These are phyloP conservation scores for Huntiella bhutanensis DNA, from an alignment of 2,329 filamentous ascomycete species.

Conservation along the genomic window DNA sequence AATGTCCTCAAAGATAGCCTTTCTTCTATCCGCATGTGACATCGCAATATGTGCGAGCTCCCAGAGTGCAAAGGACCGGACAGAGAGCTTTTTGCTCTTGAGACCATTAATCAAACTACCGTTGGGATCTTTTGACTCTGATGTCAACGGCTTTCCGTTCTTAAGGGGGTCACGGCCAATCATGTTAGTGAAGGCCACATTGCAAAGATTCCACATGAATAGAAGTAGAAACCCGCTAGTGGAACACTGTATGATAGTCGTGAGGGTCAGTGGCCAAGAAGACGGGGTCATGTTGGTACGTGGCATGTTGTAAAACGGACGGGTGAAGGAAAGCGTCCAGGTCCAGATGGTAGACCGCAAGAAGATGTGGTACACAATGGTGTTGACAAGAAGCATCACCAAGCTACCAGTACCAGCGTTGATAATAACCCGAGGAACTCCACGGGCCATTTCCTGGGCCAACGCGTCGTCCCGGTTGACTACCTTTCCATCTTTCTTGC, in stretches of 20 bases:
- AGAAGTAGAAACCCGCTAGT: constrained; percentile 47
- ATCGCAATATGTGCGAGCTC: constrained; percentile 67
- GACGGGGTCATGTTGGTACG: constrained; percentile 45
- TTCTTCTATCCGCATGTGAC: constrained; percentile 54
- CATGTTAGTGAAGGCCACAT: constrained; percentile 61
- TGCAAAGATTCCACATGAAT: constrained; percentile 58
- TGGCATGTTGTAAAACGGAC: constrained; percentile 57
- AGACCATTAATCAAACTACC: constrained; percentile 72
- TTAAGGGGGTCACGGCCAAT: constrained; percentile 68
- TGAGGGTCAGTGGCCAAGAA: constrained; percentile 37
- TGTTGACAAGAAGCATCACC: constrained; percentile 24
- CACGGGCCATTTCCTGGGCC: constrained; percentile 3
- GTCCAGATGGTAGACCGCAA: constrained; percentile 48
- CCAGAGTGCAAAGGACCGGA: constrained; percentile 77
- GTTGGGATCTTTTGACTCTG: constrained; percentile 77
- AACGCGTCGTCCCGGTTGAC: constrained; percentile 7
- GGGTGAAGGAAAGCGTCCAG: constrained; percentile 49
- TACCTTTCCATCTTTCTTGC: constrained; percentile 13
- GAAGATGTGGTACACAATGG: constrained; percentile 41
- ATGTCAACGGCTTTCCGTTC: constrained; percentile 64
- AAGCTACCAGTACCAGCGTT: constrained; percentile 22
- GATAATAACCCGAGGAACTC: constrained; percentile 8
- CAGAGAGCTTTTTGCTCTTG: constrained; percentile 61
- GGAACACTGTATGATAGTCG: constrained; percentile 35
- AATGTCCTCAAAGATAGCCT: constrained; percentile 70